Base-by-base conservation (phyloP, 176 grass and related monocot genomes). In the Carex parvula region DNA sequence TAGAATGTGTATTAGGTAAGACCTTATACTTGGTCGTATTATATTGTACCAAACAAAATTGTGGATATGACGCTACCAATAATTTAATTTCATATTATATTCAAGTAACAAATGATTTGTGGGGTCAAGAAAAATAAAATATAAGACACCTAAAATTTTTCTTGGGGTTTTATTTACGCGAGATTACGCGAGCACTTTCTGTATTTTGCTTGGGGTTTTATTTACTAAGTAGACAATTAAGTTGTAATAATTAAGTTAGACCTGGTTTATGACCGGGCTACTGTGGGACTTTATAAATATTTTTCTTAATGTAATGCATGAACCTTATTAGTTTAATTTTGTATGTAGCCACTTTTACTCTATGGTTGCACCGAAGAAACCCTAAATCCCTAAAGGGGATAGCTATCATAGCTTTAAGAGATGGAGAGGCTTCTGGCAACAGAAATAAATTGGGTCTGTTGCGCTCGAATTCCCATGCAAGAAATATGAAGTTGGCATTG, bases 21-120 rank as follows among this genome's bases (percentile, higher is more conserved):
- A 82, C 39, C 61, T 64, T 82, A 8, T n/a, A 52, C 80, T 29
- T 12, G 16, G 39, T 61, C 32, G 26, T 64, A 64, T 53, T 67
- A 26, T 26, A 26, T 26, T 26, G 20, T 21, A 82, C 80, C 80
- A 50, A 64, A 61, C 80, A 67, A 82, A 48, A 82, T 82, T 82
- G 58, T 50, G 11, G 60, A 30, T 82, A 26, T 26, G 61, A 82
- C 66, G 80, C 80, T 81, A 81, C 35, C 78, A 54, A 73, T 73
- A 52, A 52, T 21, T 46, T 26, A 14, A 21, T 22, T 50, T 73
- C 44, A 48, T n/a, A 69, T 41, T 24, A 50, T 6, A 50, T 73
- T 73, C 20, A 66, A 50, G 52, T 73, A 73, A 50, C 15, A 73
- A 73, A 52, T 44, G 69, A 72, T 41, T 46, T 12, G 41, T 12